Evolutionary conservation across 345 rosid genomes (phyloP), one percentile per base, ranked within the genome.

Genomic region (Dimocarpus longan): DNA sequence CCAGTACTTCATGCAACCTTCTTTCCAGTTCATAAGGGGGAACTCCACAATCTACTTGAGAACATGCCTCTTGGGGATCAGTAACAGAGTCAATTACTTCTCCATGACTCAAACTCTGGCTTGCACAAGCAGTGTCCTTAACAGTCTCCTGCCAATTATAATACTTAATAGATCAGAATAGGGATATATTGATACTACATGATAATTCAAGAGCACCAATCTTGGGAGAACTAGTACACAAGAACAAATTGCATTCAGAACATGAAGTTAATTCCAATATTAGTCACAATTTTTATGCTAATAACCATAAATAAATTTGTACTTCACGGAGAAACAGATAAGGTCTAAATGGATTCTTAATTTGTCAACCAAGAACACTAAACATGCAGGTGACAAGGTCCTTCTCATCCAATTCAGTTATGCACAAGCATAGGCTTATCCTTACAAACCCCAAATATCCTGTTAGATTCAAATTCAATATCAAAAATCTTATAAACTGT

Each of bases 1-100:
- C 92, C 71, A 91, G 80, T 13, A 95, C 78, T 80, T 89, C 91
- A 63, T 89, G 91, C 77, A 93, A 84, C 64, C 82, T 95, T 80
- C 89, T 89, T 82, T 88, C 92, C 9, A 92, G 87, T 86, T 90
- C 97, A 67, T 80, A 65, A 0, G 98, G 94, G 63, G 86, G 83
- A 82, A 93, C 90, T 66, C 96, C 92, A 7, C 76, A 76, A 18
- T 79, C 68, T 63, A 28, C 40, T 15, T 76, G 86, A 7, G 19
- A 32, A 69, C 6, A 57, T 52, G 68, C 54, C 10, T 78, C 87
- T 19, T 54, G 74, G 1, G 79, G 80, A 37, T 83, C 79, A 39
- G 73, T 60, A 60, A 76, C 26, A 0, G 83, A 84, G 60, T 85
- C 84, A 52, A 82, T 71, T 21, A 84, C 89, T 80, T 87, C 92